These are phyloP conservation scores for Cyclanthera cordifolia DNA, from an alignment of 306 rosid genomes.

Conservation along the genomic window DNA sequence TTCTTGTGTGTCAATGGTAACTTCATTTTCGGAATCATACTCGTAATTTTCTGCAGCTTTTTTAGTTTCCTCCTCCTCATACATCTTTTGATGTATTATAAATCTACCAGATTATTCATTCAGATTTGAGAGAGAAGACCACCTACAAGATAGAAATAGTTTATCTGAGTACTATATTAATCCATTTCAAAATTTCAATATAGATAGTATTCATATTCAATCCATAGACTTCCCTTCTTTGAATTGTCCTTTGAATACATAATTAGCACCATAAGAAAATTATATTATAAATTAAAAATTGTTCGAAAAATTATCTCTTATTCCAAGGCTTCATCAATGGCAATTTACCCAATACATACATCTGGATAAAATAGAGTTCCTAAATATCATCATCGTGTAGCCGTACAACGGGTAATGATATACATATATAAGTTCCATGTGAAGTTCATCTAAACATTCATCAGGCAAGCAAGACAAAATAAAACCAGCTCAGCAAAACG, in stretches of 20 bases:
- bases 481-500: not conserved
- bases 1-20: constrained; percentile 25
- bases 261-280: constrained; percentile 1
- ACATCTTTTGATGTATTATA: constrained; percentile 32
- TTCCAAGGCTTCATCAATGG: not conserved
- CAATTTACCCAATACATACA: not conserved
- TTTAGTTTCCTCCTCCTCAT: constrained; percentile 60
- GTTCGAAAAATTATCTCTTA: not conserved
- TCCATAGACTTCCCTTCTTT: constrained; percentile 1
- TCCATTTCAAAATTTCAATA: not conserved
- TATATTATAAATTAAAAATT: not conserved
- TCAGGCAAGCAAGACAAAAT: not conserved
- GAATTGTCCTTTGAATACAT: not conserved
- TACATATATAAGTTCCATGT: not conserved
- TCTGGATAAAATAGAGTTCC: not conserved
- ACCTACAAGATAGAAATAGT: constrained; percentile 31
- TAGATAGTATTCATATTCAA: not conserved
- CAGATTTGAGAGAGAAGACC: constrained; percentile 21
- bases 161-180: not conserved
- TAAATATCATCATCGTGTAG: not conserved
- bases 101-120: constrained; percentile 21
- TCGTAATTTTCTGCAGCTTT: constrained; percentile 26
- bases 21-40: constrained; percentile 26
- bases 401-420: not conserved
- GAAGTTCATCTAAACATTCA: not conserved